phyloP scores from a whole-genome alignment of 768 basidiomycete genomes.

The Lactifluus rugatus region DNA sequence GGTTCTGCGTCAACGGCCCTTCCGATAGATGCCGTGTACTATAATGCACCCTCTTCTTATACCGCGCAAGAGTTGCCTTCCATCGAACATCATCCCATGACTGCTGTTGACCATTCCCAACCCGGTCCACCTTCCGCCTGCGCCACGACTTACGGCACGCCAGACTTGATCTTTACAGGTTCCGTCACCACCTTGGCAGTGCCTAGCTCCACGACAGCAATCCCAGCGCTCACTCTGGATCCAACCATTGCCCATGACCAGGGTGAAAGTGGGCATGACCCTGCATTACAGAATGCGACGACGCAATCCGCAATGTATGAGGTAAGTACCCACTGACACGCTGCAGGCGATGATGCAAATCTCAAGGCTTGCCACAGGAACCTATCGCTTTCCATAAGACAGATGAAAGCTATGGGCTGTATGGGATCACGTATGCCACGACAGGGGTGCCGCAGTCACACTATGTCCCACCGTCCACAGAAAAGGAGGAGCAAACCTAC shows the following conservation, averaged over 20 bases:
- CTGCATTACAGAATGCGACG: neutral
- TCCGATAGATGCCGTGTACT: neutral
- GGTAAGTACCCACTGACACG: conserved; percentile 15
- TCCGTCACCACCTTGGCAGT: neutral
- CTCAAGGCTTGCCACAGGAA: neutral
- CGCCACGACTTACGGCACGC: neutral
- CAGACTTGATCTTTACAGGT: neutral
- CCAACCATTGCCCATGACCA: conserved; percentile 10
- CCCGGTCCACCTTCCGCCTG: neutral
- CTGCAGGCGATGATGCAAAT: conserved; percentile 1
- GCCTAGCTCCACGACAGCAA: neutral
- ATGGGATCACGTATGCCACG: neutral
- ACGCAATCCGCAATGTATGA: neutral
- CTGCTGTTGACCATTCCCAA: neutral
- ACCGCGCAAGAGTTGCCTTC: neutral
- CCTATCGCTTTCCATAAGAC: neutral
- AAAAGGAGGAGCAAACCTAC: neutral
- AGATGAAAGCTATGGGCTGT: neutral
- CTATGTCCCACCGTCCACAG: neutral
- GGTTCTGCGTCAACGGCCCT: neutral
- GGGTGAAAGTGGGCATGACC: conserved; percentile 19
- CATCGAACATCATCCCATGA: neutral
- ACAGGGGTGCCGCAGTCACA: neutral
- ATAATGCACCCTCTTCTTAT: neutral
- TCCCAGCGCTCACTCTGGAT: neutral